A percentile compares a stretch with the other conserved stretches of the same genome.
Conservation (phyloP, 2,329 filamentous ascomycete genomes). For the Thermoascus crustaceus region DNA sequence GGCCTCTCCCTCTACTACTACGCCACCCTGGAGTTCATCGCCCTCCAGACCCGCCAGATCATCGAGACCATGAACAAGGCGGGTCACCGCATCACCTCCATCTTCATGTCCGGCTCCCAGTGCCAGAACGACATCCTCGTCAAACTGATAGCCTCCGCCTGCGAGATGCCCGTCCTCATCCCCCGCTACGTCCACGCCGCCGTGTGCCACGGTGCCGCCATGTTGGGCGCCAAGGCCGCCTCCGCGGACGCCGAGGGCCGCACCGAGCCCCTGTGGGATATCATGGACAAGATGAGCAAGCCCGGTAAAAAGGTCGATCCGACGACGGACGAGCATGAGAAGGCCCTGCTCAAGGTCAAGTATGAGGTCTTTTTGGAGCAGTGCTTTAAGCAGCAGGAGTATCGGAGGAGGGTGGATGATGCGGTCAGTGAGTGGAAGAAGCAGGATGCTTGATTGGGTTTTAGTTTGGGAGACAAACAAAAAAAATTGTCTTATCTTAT, state of each 20-base stretch:
- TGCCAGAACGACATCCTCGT: slow-evolving; percentile 94
- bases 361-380: slow-evolving; percentile 95
- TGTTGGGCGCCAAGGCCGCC: slow-evolving; percentile 96
- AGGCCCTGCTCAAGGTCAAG: slow-evolving; percentile 74
- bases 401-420: slow-evolving; percentile 69
- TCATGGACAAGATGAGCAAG: slow-evolving; percentile 98
- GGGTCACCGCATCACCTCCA: slow-evolving; percentile 79
- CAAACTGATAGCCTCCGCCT: slow-evolving; percentile 81
- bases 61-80: slow-evolving; percentile 86
- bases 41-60: slow-evolving; percentile 92
- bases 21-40: slow-evolving; percentile 95
- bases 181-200: slow-evolving; percentile 90
- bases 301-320: slow-evolving; percentile 77
- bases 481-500: no score
- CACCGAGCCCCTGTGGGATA: slow-evolving; percentile 84
- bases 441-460: not conserved
- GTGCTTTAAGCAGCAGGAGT: slow-evolving; percentile 74
- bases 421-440: slow-evolving; percentile 39
- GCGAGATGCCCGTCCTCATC: slow-evolving; percentile 86
- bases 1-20: slow-evolving; percentile 90
- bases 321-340: slow-evolving; percentile 62
- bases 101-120: slow-evolving; percentile 98
- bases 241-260: slow-evolving; percentile 67
- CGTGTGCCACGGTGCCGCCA: slow-evolving; percentile 95
- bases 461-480: no score